Base-by-base conservation (phyloP, 768 basidiomycete species). In the Agaricus subrufescens region DNA sequence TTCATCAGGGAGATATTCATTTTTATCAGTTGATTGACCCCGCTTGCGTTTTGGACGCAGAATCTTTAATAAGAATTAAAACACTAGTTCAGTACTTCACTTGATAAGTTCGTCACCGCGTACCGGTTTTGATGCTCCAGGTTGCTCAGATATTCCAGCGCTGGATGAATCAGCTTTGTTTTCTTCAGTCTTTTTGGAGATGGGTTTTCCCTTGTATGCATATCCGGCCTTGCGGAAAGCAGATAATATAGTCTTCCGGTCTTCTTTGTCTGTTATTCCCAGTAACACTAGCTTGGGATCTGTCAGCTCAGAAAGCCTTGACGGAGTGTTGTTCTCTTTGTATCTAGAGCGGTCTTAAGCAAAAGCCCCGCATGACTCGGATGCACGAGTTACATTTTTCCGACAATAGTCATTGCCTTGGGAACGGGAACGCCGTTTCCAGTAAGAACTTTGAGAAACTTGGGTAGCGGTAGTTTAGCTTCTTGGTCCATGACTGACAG, bases 181-280 rank as follows among this genome's bases (percentile, higher is more conserved):
- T 58, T 46, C 50, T 43, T 57, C 58, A 48, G 58, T 59, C 23
- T 60, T 52, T 60, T 58, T 64, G 58, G 62, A 66, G 45, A 61
- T 58, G 42, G 67, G 46, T 27, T 59, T 57, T 50, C 68, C 60
- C 61, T 65, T 71, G 46, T 62, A 58, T 31, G 74, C 71, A 69
- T 84, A 84, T n/a, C 86, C 87, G 14, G 81, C 82, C 63, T 84
- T 86, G 34, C 77, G 79, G 25, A 91, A 59, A 8, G 88, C 84
- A 37, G 73, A 62, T 46, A 92, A 67, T 14, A 86, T 70, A 15
- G 76, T 69, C 62, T 77, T 86, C 19, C 91, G 73, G 46, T 83
- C 76, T 19, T 87, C 86, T 62, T 87, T 86, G 56, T 80, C 80
- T 8, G 75, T 73, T 19, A 94, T 64, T 0, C 88, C 88, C 12